Evolutionary conservation across 495 filamentous ascomycete species (phyloP).

Genomic region (Aspergillus campestris): DNA sequence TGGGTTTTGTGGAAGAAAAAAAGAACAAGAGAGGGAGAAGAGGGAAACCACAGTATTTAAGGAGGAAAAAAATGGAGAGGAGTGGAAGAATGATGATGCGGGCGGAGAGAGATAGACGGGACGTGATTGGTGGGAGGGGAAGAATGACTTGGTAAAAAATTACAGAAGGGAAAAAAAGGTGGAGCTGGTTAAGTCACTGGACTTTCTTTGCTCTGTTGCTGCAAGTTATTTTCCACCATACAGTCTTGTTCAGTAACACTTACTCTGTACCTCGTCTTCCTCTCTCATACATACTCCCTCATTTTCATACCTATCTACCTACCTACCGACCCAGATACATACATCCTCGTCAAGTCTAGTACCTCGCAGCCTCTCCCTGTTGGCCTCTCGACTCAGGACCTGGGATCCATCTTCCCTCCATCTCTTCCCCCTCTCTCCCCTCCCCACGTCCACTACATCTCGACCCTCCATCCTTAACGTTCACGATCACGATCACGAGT

Average conservation of each 20-base stretch:
- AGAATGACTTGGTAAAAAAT: conserved; percentile 11
- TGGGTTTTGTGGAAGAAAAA: conserved; percentile 44
- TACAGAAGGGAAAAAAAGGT: not conserved
- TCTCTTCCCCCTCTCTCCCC: not conserved
- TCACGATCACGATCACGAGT: conserved; percentile 21
- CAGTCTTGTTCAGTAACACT: no score
- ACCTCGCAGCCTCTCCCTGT: no score
- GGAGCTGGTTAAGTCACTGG: not conserved
- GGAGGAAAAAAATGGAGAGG: conserved; percentile 10
- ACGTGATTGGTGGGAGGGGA: conserved; percentile 33
- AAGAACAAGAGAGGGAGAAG: conserved; percentile 20
- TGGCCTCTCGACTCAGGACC: no score
- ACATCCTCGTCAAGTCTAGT: no score
- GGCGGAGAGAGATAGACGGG: conserved; percentile 12
- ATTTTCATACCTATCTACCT: no score
- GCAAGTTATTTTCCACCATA: conserved; percentile 1
- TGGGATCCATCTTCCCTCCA: not conserved
- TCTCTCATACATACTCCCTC: not conserved
- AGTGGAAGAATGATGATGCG: conserved; percentile 30
- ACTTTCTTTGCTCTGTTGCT: not conserved
- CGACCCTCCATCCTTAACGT: conserved; percentile 6
- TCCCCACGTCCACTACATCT: not conserved
- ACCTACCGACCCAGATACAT: no score
- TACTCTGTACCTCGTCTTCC: conserved; percentile 1
- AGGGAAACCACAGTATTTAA: conserved; percentile 8